Base-by-base conservation (phyloP, 495 filamentous ascomycete species). In the Penicillium psychrofluorescens region DNA sequence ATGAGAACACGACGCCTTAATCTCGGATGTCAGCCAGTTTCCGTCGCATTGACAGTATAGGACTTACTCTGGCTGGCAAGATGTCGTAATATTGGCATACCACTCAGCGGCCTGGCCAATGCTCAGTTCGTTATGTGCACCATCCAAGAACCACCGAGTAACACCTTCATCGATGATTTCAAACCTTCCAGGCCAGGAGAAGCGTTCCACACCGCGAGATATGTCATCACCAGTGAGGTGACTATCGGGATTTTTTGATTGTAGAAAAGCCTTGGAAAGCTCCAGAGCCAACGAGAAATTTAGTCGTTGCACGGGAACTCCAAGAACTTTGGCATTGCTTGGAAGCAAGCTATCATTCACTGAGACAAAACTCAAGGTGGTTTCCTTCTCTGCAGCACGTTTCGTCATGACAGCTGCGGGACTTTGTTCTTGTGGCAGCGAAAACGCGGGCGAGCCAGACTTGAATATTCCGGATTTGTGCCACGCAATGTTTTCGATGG, bases 391-490 rank as follows among this genome's bases (percentile, higher is more conserved):
- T 3, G 50, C 48, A 1, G 86, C 89, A 28, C 88, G 74, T 13
- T 72, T 46, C 32, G 68, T 49, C 16, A 95, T 54, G 6, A 92
- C 83, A 29, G 67, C 58, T 15, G 75, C 54, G 1, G 82, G 82
- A 2, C 50, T 62, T 2, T 68, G 55, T 0, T 71, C 66, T 59
- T 95, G 88, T 11, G 67, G 68, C 0, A 84, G 72, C 0, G 84
- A 85, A 41, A 92, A 86, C 3, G 83, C 85, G 2, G 76, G 71
- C 8, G 68, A 66, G 0, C 76, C 80, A 6, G 50, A 11, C 56
- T 92, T 95, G 68, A 94, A 81, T 35, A 95, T 86, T 7, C 90
- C 90, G 0, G 79, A 77, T 58, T 95, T 95, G 54, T 95, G 88
- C 90, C 88, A 94, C 5, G 89, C 87, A 46, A 95, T 92, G 52